Evolutionary conservation across 2,329 filamentous ascomycete species (phyloP).

Genomic region (Calycina herbarum): DNA sequence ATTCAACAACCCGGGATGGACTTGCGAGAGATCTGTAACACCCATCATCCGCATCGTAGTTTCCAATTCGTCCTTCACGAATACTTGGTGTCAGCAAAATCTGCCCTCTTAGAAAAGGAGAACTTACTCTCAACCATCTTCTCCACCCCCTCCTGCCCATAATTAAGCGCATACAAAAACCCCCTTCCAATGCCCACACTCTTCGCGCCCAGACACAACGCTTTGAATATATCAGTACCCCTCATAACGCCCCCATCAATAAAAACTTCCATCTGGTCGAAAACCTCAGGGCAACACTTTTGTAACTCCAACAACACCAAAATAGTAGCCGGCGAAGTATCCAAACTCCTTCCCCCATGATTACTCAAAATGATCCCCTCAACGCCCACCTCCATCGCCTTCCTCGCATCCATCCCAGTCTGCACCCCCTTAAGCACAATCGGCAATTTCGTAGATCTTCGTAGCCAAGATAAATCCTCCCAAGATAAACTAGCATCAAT

Average conservation of each 20-base stretch:
- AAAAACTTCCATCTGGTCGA: conserved; percentile 60
- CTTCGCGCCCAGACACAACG: conserved; percentile 62
- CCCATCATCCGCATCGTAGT: conserved; percentile 68
- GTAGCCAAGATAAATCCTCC: conserved; percentile 66
- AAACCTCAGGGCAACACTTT: conserved; percentile 58
- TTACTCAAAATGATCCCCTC: conserved; percentile 71
- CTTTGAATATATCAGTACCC: conserved; percentile 68
- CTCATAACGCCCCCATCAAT: conserved; percentile 66
- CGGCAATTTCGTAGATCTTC: conserved; percentile 54
- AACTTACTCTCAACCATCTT: conserved; percentile 54
- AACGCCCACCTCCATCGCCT: conserved; percentile 58
- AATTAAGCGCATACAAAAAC: conserved; percentile 59
- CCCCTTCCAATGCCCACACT: conserved; percentile 64
- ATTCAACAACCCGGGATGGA: conserved; percentile 62
- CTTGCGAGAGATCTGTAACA: conserved; percentile 58
- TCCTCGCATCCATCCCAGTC: conserved; percentile 61
- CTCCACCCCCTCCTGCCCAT: conserved; percentile 59
- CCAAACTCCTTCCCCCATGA: conserved; percentile 62
- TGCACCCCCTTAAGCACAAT: conserved; percentile 72
- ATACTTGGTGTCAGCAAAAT: conserved; percentile 34
- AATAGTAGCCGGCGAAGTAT: conserved; percentile 54
- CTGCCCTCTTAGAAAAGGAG: neutral
- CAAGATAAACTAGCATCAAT: conserved; percentile 60
- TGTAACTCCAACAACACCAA: conserved; percentile 63
- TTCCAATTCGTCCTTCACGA: conserved; percentile 60